phyloP scores from a whole-genome alignment of 148 eudicot species.

The Amaranthus hypochondriacus region DNA sequence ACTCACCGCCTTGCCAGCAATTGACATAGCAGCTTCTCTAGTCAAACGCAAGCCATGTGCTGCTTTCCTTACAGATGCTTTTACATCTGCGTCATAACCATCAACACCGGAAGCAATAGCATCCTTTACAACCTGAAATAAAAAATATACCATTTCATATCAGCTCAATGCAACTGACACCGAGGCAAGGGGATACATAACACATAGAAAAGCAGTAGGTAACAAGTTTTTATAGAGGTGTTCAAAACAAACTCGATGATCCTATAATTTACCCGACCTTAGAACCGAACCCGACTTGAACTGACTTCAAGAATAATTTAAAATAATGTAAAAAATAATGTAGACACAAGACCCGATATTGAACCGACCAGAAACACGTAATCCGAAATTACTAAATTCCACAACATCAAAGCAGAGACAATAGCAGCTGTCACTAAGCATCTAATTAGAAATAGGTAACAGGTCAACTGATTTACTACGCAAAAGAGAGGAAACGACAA shows the following conservation, averaged over 20 bases:
- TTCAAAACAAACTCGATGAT: not conserved
- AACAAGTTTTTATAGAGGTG: no score
- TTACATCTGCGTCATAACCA: constrained; percentile 73
- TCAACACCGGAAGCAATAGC: constrained; percentile 80
- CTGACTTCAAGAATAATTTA: no score
- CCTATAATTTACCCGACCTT: not conserved
- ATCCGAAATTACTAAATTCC: not conserved
- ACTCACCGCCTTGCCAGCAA: constrained; percentile 93
- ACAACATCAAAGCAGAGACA: not conserved
- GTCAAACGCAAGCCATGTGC: constrained; percentile 95
- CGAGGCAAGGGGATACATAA: not conserved
- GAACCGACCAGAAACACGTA: no score
- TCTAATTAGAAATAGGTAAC: not conserved
- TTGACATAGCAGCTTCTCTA: constrained; percentile 83
- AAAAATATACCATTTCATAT: constrained; percentile 7
- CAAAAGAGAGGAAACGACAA: not conserved
- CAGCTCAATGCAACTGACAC: not conserved
- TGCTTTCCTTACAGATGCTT: constrained; percentile 79
- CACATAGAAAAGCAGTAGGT: no score
- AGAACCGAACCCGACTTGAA: not conserved
- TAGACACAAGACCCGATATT: no score
- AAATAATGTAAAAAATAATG: no score
- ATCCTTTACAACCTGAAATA: constrained; percentile 68
- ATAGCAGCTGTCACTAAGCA: no score
- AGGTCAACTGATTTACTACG: not conserved